Evolutionary conservation across 169 alveolate genomes (phyloP), one percentile per base, ranked within the genome.

Genomic region (Amoebophrya sp.): DNA sequence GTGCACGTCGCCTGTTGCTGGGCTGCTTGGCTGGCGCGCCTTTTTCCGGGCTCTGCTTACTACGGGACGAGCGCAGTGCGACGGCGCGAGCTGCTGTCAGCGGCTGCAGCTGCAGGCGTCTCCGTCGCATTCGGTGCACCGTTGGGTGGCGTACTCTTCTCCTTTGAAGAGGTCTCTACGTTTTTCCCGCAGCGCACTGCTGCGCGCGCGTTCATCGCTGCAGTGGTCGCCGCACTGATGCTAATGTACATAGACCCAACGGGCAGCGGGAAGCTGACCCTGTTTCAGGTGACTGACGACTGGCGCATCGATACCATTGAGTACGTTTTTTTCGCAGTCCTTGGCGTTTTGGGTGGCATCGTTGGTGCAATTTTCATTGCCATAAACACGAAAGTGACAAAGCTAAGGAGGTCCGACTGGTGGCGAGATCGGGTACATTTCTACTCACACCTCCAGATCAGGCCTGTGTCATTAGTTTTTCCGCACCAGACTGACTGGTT

Each of bases 71-170:
- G 41, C 90, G 90, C 54, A 90, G 78, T 53, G 33, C 91, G 90
- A 38, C 90, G 53, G n/a, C 89, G 92, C 0, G 93, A 92, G 90
- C 93, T 89, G 33, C 91, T 94, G 34, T 93, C 94, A 0, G 96
- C 95, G 89, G 96, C 95, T 47, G 91, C 94, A 26, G 95, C 95
- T 14, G 95, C 96, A 36, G 96, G 96, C 12, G 95, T 95, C 47
- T 92, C 95, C 36, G 95, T 94, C 39, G 96, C 96, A 24, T 95
- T 95, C 90, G 96, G 96, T 10, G 93, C 95, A 34, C 96, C 96
- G n/a, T 93, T 95, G 55, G 96, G 96, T 6, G 96, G 96, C 36
- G 94, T 95, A 36, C 94, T 95, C 77, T 95, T 95, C 93, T 92
- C 94, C 38, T 94, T 92, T 78, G 96, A 95, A 89, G 94, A 93